Evolutionary conservation across 2,329 filamentous ascomycete genomes (phyloP).

Genomic region (Aspergillus udagawae): DNA sequence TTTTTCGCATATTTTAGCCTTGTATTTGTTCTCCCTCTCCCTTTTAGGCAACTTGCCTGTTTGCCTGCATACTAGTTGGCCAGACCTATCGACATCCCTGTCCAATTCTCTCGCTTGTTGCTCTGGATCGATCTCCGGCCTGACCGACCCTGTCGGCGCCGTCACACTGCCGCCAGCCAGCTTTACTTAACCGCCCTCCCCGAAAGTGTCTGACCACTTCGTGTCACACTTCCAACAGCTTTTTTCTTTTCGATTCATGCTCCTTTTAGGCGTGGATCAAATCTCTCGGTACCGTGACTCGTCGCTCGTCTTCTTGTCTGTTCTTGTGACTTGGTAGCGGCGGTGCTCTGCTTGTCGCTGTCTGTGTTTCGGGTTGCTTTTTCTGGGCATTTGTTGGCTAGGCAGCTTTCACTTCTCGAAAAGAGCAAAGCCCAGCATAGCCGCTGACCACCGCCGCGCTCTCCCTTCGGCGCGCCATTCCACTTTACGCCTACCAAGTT

Average conservation of each 20-base stretch:
- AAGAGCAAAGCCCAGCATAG: conserved; percentile 10
- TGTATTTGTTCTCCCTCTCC: conserved; percentile 28
- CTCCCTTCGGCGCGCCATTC: conserved; percentile 12
- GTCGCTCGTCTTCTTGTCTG: not conserved
- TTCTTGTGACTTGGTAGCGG: not conserved
- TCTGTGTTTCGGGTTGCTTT: not conserved
- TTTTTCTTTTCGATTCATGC: conserved; percentile 12
- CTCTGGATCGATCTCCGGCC: conserved; percentile 18
- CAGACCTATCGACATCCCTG: conserved; percentile 13
- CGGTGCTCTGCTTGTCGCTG: not conserved
- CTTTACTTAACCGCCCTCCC: conserved; percentile 22
- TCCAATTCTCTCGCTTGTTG: conserved; percentile 21
- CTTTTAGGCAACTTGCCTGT: conserved; percentile 21
- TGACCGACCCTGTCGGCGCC: conserved; percentile 19
- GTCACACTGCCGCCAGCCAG: conserved; percentile 24
- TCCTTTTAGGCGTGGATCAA: conserved; percentile 3
- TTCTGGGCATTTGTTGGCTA: conserved; percentile 2
- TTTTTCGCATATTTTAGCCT: not conserved
- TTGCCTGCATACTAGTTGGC: conserved; percentile 16
- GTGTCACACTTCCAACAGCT: conserved; percentile 8
- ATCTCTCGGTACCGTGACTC: conserved; percentile 7
- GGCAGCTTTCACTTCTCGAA: conserved; percentile 4
- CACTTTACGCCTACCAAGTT: conserved; percentile 4
- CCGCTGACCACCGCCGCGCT: conserved; percentile 12
- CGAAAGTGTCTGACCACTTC: conserved; percentile 15